Percentiles rank a stretch among this genome's conserved stretches.
phyloP scores from a whole-genome alignment of 164 flowering plant genomes.

The Nelumbo lutea region DNA sequence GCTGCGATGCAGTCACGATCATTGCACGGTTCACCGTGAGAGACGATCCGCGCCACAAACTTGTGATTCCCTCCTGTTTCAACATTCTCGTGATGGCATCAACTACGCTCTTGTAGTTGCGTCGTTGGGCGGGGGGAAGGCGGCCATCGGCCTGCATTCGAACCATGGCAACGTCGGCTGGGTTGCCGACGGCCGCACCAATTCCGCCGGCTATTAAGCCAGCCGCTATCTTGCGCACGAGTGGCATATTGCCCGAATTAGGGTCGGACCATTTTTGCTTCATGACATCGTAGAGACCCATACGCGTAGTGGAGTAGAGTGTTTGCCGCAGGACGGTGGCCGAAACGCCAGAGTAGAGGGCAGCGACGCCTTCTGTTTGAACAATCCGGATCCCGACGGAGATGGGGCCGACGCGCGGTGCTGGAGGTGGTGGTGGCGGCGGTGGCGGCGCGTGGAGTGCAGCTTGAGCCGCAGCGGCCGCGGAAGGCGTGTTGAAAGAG shows the following conservation, averaged over 20 bases:
- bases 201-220: slow-evolving; percentile 76
- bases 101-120: slow-evolving; percentile 70
- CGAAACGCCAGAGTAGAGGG: slow-evolving; percentile 76
- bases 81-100: slow-evolving; percentile 69
- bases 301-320: slow-evolving; percentile 82
- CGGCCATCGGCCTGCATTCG: slow-evolving; percentile 96
- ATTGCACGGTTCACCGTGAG: slow-evolving; percentile 89
- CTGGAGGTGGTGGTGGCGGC: slow-evolving; percentile 12
- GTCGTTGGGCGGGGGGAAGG: slow-evolving; percentile 62
- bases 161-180: slow-evolving; percentile 95
- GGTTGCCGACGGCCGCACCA: slow-evolving; percentile 89
- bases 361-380: slow-evolving; percentile 57
- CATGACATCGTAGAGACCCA: slow-evolving; percentile 82
- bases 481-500: slow-evolving; percentile 20
- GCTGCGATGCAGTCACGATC: slow-evolving; percentile 89
- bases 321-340: slow-evolving; percentile 88
- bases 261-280: slow-evolving; percentile 76
- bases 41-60: slow-evolving; percentile 88
- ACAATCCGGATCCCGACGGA: slow-evolving; percentile 49
- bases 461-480: slow-evolving; percentile 8
- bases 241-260: slow-evolving; percentile 42
- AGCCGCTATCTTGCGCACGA: slow-evolving; percentile 51
- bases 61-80: slow-evolving; percentile 54
- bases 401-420: slow-evolving; percentile 46
- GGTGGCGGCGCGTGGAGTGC: slow-evolving; percentile 10